Base-by-base conservation (phyloP, 1,284 basidiomycete species). In the Trametes pubescens region DNA sequence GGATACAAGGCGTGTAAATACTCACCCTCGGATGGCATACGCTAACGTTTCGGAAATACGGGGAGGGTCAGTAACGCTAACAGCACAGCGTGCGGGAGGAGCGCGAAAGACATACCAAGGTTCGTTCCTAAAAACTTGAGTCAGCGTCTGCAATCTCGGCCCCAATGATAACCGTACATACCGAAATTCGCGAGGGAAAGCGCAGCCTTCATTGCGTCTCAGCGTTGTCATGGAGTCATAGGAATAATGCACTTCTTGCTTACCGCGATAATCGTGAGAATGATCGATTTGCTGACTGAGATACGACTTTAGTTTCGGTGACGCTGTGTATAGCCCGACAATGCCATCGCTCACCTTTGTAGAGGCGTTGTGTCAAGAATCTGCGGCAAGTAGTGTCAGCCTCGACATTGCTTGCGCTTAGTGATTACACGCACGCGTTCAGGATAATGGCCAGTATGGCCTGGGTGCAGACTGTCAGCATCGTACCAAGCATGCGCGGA, bases 1-100 rank as follows among this genome's bases (percentile, higher is more conserved):
- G 46, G 2, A 2, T 44, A 13, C 22, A 5, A 37, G 13, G 26
- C 4, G 16, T 38, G 22, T 22, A 37, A 8, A 29, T 2, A 34
- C 59, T 49, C 29, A 51, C 59, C 46, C 46, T 32, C 52, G 44
- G 8, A 61, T 54, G 14, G 44, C 59, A 43, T 53, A 61, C 8
- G 53, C 34, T 32, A 47, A 61, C 13, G 59, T 53, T 55, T 21
- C 6, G 8, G 44, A 4, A 38, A 47, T 1, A 3, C 13, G 35
- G 7, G 8, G 4, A 13, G 26, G 8, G 22, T 57, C 29, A 48
- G 32, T 46, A 55, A 21, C 29, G 32, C 32, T 51, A 3, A 34
- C n/a, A 3, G 14, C 3, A 8, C 16, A 8, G n/a, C 13, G 18
- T 8, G 6, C 1, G 57, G 57, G 24, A 58, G 51, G 18, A 58